Base-by-base conservation (phyloP, 306 rosid genomes). In the Cajanus cajan region DNA sequence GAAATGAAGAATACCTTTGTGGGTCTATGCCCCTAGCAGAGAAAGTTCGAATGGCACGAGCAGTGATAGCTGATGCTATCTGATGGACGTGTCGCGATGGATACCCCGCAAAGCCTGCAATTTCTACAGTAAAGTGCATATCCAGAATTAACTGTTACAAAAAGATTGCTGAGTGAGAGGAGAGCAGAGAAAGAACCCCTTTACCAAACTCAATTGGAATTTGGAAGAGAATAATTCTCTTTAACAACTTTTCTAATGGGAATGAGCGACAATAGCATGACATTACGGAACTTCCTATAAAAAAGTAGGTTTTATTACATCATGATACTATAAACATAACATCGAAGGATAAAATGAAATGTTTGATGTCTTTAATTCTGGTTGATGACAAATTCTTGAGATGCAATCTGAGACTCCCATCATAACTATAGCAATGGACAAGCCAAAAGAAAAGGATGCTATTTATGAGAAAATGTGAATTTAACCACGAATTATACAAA, bases 121-220 rank as follows among this genome's bases (percentile, higher is more conserved):
- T 95, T 83, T 95, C 98, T 48, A 95, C 99, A 7, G 99, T 93
- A 75, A 93, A 95, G 90, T 95, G 99, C 99, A 95, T 93, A 77
- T 95, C 98, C 76, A 95, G 97, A 86, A 95, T 91, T 65, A 95
- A 84, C 99, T 95, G 94, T 77, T 74, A 83, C 73, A 84, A 61
- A 77, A 81, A 58, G 71, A 43, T 14, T 65, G 50, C 22, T 78
- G 71, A 31, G 8, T 83, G 79, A 72, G 55, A 79, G 21, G 67
- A 80, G n/a, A 43, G 47, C 51, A 68, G 55, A 40, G 47, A 33
- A 57, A 45, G 68, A 54, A 50, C 28, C 55, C 39, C 40, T 5
- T 28, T 47, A 25, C 62, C 39, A 65, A 18, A 67, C 71, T 61
- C 50, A 31, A 69, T 21, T 12, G 33, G 58, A 69, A 44, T 63